Evolutionary conservation across 345 rosid genomes (phyloP).

Genomic region (Sisymbrium altissimum): DNA sequence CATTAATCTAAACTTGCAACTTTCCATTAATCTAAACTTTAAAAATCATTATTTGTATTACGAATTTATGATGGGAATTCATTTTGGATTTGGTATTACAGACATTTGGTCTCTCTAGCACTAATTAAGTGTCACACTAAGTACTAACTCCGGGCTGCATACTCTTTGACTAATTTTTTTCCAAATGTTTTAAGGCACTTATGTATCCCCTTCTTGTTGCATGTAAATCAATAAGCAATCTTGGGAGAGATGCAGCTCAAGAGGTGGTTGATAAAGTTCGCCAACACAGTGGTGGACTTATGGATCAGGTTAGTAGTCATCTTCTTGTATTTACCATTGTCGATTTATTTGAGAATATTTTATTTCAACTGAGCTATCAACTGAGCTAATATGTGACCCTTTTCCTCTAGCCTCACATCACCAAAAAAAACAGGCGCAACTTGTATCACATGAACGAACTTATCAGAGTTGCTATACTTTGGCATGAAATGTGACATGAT

Average conservation of each 20-base stretch:
- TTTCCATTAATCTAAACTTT: not conserved
- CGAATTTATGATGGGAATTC: constrained; percentile 2
- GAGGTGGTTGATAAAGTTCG: constrained; percentile 98
- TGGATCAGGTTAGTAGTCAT: constrained; percentile 71
- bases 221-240: constrained; percentile 93
- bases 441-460: constrained; percentile 94
- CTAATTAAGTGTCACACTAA: too few species aligned
- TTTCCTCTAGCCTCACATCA: not conserved
- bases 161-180: constrained; percentile 10
- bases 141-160: too few species aligned
- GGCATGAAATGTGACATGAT: constrained; percentile 99
- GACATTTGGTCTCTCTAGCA: constrained; percentile 6
- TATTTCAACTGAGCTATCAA: not conserved
- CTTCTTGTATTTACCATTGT: constrained; percentile 4
- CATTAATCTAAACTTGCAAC: too few species aligned
- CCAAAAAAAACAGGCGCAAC: constrained; percentile 77
- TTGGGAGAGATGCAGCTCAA: constrained; percentile 90
- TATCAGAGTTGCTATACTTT: constrained; percentile 95
- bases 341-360: not conserved
- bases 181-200: constrained; percentile 63
- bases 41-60: not conserved
- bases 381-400: constrained; percentile 16
- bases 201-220: constrained; percentile 99
- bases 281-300: constrained; percentile 89
- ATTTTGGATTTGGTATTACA: constrained; percentile 2